A percentile compares a stretch with the other conserved stretches of the same genome.
These are phyloP conservation scores for Candida hungchunana DNA, from an alignment of 805 yeast genomes.

Conservation along the genomic window DNA sequence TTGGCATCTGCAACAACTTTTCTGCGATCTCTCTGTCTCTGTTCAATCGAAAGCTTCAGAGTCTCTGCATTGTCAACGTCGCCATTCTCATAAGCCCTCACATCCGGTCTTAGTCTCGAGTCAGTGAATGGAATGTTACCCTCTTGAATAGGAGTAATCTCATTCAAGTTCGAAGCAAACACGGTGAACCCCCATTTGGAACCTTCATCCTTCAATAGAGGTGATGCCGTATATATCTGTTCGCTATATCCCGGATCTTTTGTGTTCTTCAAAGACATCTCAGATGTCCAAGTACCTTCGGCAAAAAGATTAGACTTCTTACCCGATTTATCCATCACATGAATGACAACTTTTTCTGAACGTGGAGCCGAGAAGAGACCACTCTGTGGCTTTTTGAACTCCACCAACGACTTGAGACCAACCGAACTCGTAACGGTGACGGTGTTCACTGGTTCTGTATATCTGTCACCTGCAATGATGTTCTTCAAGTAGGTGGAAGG, in stretches of 20 bases:
- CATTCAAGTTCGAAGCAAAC: slow-evolving; percentile 78
- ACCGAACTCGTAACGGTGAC: slow-evolving; percentile 61
- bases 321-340: slow-evolving; percentile 18
- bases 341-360: slow-evolving; percentile 60
- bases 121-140: slow-evolving; percentile 76
- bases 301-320: slow-evolving; percentile 20
- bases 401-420: slow-evolving; percentile 68
- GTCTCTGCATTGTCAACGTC: slow-evolving; percentile 67
- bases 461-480: slow-evolving; percentile 91
- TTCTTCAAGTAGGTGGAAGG: slow-evolving; percentile 83
- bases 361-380: slow-evolving; percentile 79
- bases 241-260: slow-evolving; percentile 28
- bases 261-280: slow-evolving; percentile 37
- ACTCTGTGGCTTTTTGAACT: slow-evolving; percentile 52
- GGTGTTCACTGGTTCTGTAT: slow-evolving; percentile 77
- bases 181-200: slow-evolving; percentile 81
- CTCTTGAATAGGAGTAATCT: slow-evolving; percentile 67
- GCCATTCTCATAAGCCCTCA: slow-evolving; percentile 66
- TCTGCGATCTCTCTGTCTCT: slow-evolving; percentile 75
- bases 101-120: slow-evolving; percentile 86
- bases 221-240: slow-evolving; percentile 68
- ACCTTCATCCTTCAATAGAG: slow-evolving; percentile 51
- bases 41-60: slow-evolving; percentile 66
- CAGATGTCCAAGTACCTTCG: slow-evolving; percentile 83
- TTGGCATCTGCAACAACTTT: slow-evolving; percentile 45